These are phyloP conservation scores for Paraconiothyrium sp. DNA, from an alignment of 2,329 filamentous ascomycete species.

Conservation along the genomic window DNA sequence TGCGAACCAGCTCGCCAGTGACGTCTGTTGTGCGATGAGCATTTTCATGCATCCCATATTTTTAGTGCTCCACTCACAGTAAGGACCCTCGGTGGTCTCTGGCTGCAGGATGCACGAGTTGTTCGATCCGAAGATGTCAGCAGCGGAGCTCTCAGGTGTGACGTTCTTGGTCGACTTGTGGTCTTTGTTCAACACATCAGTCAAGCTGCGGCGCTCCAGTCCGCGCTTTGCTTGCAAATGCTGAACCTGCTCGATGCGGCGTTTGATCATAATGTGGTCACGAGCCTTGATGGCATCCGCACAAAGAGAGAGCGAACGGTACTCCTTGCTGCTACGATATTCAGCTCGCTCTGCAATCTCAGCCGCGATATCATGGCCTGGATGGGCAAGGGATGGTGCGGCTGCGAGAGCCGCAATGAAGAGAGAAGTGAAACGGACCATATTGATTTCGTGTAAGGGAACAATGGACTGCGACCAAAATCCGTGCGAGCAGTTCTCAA, in stretches of 20 bases:
- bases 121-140: slow-evolving; percentile 33
- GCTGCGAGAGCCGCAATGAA: background rate
- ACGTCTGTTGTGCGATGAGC: slow-evolving; percentile 36
- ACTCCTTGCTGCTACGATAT: slow-evolving; percentile 43
- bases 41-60: background rate
- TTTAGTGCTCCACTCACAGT: slow-evolving; percentile 23
- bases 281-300: slow-evolving; percentile 1
- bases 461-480: background rate
- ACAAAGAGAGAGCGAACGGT: slow-evolving; percentile 1
- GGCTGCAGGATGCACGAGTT: slow-evolving; percentile 35
- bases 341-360: slow-evolving; percentile 49
- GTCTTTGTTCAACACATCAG: slow-evolving; percentile 30
- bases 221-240: slow-evolving; percentile 44
- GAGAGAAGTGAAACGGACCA: slow-evolving; percentile 34
- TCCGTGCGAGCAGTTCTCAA: background rate
- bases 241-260: slow-evolving; percentile 33
- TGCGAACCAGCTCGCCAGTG: slow-evolving; percentile 58
- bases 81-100: slow-evolving; percentile 36
- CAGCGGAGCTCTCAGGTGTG: slow-evolving; percentile 26
- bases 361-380: slow-evolving; percentile 11
- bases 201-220: slow-evolving; percentile 26
- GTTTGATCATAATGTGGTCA: slow-evolving; percentile 2
- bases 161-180: slow-evolving; percentile 32
- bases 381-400: background rate
- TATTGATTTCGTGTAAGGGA: background rate